Evolutionary conservation across 1,284 basidiomycete species (phyloP).

Genomic region (Coriolopsis trogii): DNA sequence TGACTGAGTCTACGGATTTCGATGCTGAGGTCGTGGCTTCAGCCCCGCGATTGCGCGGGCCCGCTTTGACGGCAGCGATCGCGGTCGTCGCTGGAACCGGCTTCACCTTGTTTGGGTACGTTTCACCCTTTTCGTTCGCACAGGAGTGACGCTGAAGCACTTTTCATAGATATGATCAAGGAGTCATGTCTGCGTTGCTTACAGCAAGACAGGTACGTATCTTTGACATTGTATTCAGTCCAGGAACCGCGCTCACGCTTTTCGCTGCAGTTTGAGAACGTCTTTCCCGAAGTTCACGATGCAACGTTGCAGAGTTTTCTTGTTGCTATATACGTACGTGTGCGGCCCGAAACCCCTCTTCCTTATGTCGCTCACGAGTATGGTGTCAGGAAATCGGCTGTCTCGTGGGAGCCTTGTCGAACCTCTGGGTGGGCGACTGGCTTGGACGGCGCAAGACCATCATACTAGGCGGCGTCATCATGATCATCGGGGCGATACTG

Average conservation of each 20-base stretch:
- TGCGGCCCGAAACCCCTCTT: neutral
- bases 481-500: slow-evolving; percentile 67
- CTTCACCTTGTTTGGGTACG: slow-evolving; percentile 60
- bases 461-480: slow-evolving; percentile 52
- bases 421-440: slow-evolving; percentile 56
- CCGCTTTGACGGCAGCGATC: slow-evolving; percentile 45
- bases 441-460: slow-evolving; percentile 58
- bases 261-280: slow-evolving; percentile 50
- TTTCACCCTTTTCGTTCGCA: too few relatives aligned
- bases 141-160: too few relatives aligned
- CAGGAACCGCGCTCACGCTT: too few relatives aligned
- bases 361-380: neutral
- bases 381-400: slow-evolving; percentile 53
- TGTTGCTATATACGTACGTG: slow-evolving; percentile 54
- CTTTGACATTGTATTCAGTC: too few relatives aligned
- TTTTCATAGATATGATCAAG: slow-evolving; percentile 70
- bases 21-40: slow-evolving; percentile 26
- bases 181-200: slow-evolving; percentile 64
- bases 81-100: slow-evolving; percentile 58
- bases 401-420: slow-evolving; percentile 52
- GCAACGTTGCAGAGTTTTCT: slow-evolving; percentile 58
- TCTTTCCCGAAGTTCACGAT: slow-evolving; percentile 54
- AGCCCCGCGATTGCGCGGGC: slow-evolving; percentile 43
- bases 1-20: slow-evolving; percentile 13
- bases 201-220: slow-evolving; percentile 49